Conservation (phyloP, 2,329 filamentous ascomycete genomes). For the Sclerotinia minor region DNA sequence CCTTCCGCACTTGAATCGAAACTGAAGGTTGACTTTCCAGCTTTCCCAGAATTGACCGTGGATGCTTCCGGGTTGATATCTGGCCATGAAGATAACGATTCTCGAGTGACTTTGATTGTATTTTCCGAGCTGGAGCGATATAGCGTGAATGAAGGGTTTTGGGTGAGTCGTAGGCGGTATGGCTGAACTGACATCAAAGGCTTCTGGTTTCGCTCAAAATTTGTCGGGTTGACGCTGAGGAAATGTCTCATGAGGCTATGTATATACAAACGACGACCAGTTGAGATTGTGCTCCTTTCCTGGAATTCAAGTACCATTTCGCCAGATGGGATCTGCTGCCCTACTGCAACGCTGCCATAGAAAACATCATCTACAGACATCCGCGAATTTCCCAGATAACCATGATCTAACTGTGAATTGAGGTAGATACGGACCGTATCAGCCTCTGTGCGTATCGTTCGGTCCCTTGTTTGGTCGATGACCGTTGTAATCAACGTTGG, state of each 20-base stretch:
- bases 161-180: conserved; percentile 36
- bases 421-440: conserved; percentile 26
- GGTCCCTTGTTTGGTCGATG: conserved; percentile 32
- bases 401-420: conserved; percentile 25
- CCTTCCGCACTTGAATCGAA: conserved; percentile 12
- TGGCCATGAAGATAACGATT: conserved; percentile 39
- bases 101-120: conserved; percentile 33
- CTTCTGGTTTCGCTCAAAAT: conserved; percentile 30
- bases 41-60: background rate
- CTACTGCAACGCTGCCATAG: conserved; percentile 40
- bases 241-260: conserved; percentile 46
- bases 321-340: conserved; percentile 37
- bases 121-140: conserved; percentile 33
- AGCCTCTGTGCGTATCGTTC: conserved; percentile 34
- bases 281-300: conserved; percentile 41
- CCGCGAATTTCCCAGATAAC: conserved; percentile 45
- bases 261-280: conserved; percentile 49
- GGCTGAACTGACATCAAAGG: conserved; percentile 35
- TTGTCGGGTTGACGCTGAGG: conserved; percentile 38
- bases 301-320: conserved; percentile 38
- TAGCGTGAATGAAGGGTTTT: conserved; percentile 41
- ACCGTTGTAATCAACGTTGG: conserved; percentile 37
- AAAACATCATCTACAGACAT: conserved; percentile 47
- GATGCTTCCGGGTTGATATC: conserved; percentile 33
- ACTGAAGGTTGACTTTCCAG: conserved; percentile 27